A percentile compares a stretch with the other conserved stretches of the same genome.
These are phyloP conservation scores for Brasilioporus rufonigricans DNA, from an alignment of 768 basidiomycete genomes.

Conservation along the genomic window DNA sequence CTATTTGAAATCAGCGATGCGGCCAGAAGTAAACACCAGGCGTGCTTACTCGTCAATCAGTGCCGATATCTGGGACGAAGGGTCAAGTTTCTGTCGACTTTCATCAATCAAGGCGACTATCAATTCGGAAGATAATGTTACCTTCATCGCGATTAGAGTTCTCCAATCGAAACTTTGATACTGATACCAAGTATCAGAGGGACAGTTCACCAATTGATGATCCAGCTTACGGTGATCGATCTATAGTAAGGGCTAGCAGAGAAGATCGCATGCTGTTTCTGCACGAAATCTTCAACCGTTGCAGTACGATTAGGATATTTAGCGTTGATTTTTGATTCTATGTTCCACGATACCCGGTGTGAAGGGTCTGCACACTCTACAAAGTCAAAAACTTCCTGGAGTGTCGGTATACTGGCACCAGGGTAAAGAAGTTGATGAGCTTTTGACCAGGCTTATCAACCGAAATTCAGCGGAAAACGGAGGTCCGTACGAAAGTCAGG, in stretches of 20 bases:
- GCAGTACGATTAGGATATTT: constrained; percentile 49
- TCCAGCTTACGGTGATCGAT: constrained; percentile 56
- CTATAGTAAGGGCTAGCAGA: constrained; percentile 55
- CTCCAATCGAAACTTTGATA: constrained; percentile 86
- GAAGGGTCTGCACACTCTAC: constrained; percentile 68
- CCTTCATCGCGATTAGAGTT: constrained; percentile 71
- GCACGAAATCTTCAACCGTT: constrained; percentile 58
- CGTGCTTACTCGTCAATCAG: constrained; percentile 59
- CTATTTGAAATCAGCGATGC: constrained; percentile 24
- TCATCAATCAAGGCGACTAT: neutral
- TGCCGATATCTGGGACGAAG: constrained; percentile 56
- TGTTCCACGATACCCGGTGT: constrained; percentile 65
- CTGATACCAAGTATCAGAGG: constrained; percentile 33
- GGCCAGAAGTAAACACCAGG: neutral
- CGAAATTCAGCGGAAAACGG: neutral
- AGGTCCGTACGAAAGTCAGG: constrained; percentile 52
- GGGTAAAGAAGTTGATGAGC: constrained; percentile 66
- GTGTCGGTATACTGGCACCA: constrained; percentile 67
- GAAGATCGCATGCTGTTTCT: constrained; percentile 58
- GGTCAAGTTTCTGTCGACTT: constrained; percentile 49
- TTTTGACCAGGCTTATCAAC: constrained; percentile 23
- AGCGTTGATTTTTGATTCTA: constrained; percentile 75
- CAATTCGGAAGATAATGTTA: constrained; percentile 11
- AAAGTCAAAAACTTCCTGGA: constrained; percentile 74
- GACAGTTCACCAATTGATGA: neutral